phyloP scores from a whole-genome alignment of 768 basidiomycete species.

The Trametes punicea region DNA sequence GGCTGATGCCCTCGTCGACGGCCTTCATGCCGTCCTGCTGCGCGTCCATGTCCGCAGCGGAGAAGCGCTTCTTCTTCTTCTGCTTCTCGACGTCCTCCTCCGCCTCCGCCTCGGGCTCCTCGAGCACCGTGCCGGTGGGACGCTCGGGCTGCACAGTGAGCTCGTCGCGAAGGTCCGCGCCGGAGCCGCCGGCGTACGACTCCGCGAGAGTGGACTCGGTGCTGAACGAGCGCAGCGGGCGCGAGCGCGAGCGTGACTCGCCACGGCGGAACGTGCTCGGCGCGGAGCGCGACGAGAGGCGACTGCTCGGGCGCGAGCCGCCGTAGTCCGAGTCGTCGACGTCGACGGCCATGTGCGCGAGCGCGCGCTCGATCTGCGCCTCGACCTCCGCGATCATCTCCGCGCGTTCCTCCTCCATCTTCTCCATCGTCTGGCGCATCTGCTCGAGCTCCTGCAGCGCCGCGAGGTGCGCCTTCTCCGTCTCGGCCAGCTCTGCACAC shows the following conservation, averaged over 20 bases:
- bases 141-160: slow-evolving; percentile 35
- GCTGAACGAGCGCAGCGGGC: slow-evolving; percentile 59
- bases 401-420: slow-evolving; percentile 82
- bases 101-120: slow-evolving; percentile 54
- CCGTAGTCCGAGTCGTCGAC: slow-evolving; percentile 75
- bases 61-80: slow-evolving; percentile 73
- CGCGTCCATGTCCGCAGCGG: slow-evolving; percentile 59
- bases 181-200: slow-evolving; percentile 42
- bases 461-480: slow-evolving; percentile 76
- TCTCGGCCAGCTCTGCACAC: slow-evolving; percentile 70
- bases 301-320: slow-evolving; percentile 65
- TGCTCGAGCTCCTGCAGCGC: slow-evolving; percentile 77
- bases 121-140: slow-evolving; percentile 52
- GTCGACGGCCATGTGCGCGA: slow-evolving; percentile 82
- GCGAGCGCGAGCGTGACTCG: slow-evolving; percentile 53
- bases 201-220: slow-evolving; percentile 83
- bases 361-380: slow-evolving; percentile 83
- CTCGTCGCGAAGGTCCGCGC: slow-evolving; percentile 30
- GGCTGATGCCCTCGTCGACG: slow-evolving; percentile 82
- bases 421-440: slow-evolving; percentile 84
- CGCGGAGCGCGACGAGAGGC: slow-evolving; percentile 53
- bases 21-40: slow-evolving; percentile 79
- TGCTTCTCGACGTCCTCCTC: slow-evolving; percentile 30
- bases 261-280: slow-evolving; percentile 53
- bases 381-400: slow-evolving; percentile 94